Percentiles rank a stretch among this genome's conserved stretches.
Conservation (phyloP, 441 rosid genomes). For the Aquilaria agallochum region DNA sequence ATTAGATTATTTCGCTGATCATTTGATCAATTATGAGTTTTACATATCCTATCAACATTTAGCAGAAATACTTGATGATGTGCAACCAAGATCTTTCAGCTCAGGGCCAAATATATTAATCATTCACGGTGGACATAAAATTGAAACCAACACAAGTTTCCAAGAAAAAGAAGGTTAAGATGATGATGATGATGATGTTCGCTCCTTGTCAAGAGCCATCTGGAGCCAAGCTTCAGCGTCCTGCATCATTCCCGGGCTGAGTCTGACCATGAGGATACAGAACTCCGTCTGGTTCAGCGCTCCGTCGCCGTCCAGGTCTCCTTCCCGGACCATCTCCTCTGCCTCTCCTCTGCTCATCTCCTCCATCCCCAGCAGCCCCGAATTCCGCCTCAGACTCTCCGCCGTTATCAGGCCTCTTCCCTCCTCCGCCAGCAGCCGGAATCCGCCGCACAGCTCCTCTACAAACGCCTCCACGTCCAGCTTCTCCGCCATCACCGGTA, state of each 20-base stretch:
- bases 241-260: constrained; percentile 67
- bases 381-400: constrained; percentile 58
- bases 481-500: constrained; percentile 88
- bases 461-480: constrained; percentile 73
- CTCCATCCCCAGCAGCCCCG: constrained; percentile 67
- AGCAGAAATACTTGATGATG: too few relatives aligned
- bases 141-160: too few relatives aligned
- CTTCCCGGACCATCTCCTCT: constrained; percentile 56
- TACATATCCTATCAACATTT: too few relatives aligned
- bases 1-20: too few relatives aligned
- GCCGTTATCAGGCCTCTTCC: constrained; percentile 55
- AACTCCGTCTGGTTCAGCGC: constrained; percentile 67
- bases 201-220: constrained; percentile 62
- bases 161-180: too few relatives aligned
- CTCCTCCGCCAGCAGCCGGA: constrained; percentile 68
- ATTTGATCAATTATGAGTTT: too few relatives aligned
- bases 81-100: too few relatives aligned
- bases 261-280: constrained; percentile 63
- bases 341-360: constrained; percentile 74
- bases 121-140: too few relatives aligned
- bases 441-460: constrained; percentile 70
- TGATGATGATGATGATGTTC: constrained; percentile 19
- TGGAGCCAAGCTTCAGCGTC: constrained; percentile 73
- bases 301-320: constrained; percentile 59
- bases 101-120: too few relatives aligned